Base-by-base conservation (phyloP, 768 basidiomycete genomes). In the Tricholoma sp. region DNA sequence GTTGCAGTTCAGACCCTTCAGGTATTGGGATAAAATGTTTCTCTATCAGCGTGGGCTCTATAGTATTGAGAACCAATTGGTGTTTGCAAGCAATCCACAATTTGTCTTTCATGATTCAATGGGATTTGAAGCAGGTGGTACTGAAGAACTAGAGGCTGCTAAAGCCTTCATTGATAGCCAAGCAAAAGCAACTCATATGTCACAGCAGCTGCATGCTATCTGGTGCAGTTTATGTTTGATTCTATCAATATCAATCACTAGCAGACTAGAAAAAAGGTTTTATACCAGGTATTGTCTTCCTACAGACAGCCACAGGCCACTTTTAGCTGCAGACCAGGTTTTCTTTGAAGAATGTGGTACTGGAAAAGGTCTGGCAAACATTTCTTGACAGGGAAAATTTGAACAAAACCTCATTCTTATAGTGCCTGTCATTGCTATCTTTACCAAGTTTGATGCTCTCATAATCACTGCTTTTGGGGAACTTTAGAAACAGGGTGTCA, bases 21-120 rank as follows among this genome's bases (percentile, higher is more conserved):
- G 24, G n/a, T n/a, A n/a, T n/a, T n/a, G n/a, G n/a, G 24, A 24
- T 4, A 24, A 24, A 24, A 24, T 24, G 24, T 24, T 4, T 1
- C 24, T 24, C 1, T 24, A 24, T 24, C 24, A 69, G 67, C 61
- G 65, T 11, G 68, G 66, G 9, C 11, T 49, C 18, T 67, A 68
- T 37, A 47, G 63, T 55, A 64, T 69, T 20, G 29, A 61, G 3
- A 51, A 65, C 28, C 53, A 65, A 50, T 29, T 68, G 12, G 47
- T 54, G 17, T 68, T 63, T 53, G 52, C 53, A 18, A 66, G 62
- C 60, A 66, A 65, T 51, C 63, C 59, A 1, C 56, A 55, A 9
- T 68, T 67, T 42, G 49, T 69, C 7, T 66, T 68, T 47, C 68
- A 69, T 42, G 67, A 69, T 55, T 68, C 68, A 20, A 60, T 51